Evolutionary conservation across 495 filamentous ascomycete species (phyloP).

Genomic region (Aspergillus avenaceus): DNA sequence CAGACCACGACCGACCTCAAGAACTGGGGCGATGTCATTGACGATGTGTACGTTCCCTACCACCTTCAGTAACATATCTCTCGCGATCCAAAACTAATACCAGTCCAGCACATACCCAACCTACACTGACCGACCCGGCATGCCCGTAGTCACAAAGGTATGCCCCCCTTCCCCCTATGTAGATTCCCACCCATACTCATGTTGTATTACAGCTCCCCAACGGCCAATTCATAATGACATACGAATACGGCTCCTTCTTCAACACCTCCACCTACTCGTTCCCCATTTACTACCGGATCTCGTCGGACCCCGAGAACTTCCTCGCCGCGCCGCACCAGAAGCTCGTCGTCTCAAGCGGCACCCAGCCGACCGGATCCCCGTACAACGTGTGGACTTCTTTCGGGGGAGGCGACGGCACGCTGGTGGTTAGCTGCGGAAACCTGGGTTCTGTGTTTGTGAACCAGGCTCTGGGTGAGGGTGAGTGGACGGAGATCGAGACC

Average conservation of each 20-base stretch:
- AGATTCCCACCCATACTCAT: too few relatives aligned
- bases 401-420: constrained; percentile 54
- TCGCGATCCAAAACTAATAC: constrained; percentile 4
- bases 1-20: constrained; percentile 53
- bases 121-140: constrained; percentile 64
- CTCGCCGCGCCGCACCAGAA: constrained; percentile 32
- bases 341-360: constrained; percentile 44
- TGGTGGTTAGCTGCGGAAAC: constrained; percentile 52
- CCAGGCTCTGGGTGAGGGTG: constrained; percentile 46
- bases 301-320: constrained; percentile 51
- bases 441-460: constrained; percentile 56
- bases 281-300: constrained; percentile 56
- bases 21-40: constrained; percentile 53
- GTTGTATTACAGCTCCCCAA: constrained; percentile 56
- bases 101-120: constrained; percentile 37
- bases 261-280: constrained; percentile 38
- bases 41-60: constrained; percentile 48
- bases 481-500: constrained; percentile 51
- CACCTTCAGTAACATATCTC: neutral
- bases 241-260: constrained; percentile 57
- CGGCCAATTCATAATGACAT: constrained; percentile 57
- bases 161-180: neutral
- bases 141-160: constrained; percentile 54
- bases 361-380: constrained; percentile 49
- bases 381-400: constrained; percentile 52